A percentile compares a stretch with the other conserved stretches of the same genome.
Conservation (phyloP, 1,284 basidiomycete genomes). For the Tranzscheliella williamsii region DNA sequence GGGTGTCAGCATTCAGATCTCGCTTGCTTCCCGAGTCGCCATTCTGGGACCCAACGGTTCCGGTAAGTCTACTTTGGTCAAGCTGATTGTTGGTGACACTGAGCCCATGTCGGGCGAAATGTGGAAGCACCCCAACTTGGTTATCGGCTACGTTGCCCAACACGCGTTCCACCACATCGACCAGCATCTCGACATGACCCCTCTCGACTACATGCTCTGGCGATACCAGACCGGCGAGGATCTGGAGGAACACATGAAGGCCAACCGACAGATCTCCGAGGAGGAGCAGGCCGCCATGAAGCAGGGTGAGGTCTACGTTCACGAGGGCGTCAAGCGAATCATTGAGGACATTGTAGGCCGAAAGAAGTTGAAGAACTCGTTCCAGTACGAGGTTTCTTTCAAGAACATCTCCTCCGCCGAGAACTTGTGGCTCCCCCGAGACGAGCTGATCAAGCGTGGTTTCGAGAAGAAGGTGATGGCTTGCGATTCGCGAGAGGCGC, state of each 20-base stretch:
- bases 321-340: slow-evolving; percentile 60
- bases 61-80: slow-evolving; percentile 61
- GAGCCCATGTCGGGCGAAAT: slow-evolving; percentile 59
- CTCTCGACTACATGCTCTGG: slow-evolving; percentile 62
- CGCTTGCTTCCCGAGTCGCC: slow-evolving; percentile 61
- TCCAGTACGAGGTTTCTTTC: slow-evolving; percentile 61
- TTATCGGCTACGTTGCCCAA: slow-evolving; percentile 61
- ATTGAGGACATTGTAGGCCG: slow-evolving; percentile 59
- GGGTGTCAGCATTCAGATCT: slow-evolving; percentile 60
- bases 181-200: slow-evolving; percentile 62
- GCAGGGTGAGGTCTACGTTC: slow-evolving; percentile 58
- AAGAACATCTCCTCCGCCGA: slow-evolving; percentile 61
- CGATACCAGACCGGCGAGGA: slow-evolving; percentile 62
- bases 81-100: slow-evolving; percentile 60
- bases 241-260: slow-evolving; percentile 60
- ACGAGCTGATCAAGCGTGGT: slow-evolving; percentile 58
- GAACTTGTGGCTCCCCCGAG: slow-evolving; percentile 58
- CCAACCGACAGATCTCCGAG: slow-evolving; percentile 45
- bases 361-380: slow-evolving; percentile 62
- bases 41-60: slow-evolving; percentile 61
- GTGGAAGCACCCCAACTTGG: slow-evolving; percentile 62
- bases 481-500: slow-evolving; percentile 58
- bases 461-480: slow-evolving; percentile 58
- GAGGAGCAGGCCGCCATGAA: slow-evolving; percentile 57
- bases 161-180: slow-evolving; percentile 62